A percentile compares a stretch with the other conserved stretches of the same genome.
Conservation (phyloP, 805 yeast genomes). For the Pichia exigua region DNA sequence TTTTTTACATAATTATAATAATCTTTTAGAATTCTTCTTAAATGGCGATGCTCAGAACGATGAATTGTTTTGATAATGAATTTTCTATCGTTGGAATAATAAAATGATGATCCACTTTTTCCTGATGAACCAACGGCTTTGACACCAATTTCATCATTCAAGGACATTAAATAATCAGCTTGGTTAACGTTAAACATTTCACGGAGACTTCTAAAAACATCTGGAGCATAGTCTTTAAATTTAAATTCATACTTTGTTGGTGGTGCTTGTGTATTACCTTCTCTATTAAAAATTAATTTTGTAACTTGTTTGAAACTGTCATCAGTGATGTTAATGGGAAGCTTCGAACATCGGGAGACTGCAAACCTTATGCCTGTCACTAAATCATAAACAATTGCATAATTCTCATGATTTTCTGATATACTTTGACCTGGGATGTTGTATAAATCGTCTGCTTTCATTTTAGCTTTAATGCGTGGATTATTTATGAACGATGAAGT, state of each 20-base stretch:
- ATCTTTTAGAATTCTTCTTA: slow-evolving; percentile 62
- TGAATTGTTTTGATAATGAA: slow-evolving; percentile 95
- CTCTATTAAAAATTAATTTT: slow-evolving; percentile 78
- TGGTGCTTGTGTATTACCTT: slow-evolving; percentile 85
- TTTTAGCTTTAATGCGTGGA: slow-evolving; percentile 17
- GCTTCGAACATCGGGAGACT: slow-evolving; percentile 84
- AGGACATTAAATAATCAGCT: slow-evolving; percentile 87
- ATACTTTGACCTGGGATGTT: slow-evolving; percentile 27
- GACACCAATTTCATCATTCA: slow-evolving; percentile 87
- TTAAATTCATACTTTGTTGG: slow-evolving; percentile 93
- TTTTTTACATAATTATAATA: slow-evolving; percentile 74
- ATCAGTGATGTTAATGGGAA: slow-evolving; percentile 63
- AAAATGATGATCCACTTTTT: slow-evolving; percentile 92
- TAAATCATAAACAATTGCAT: slow-evolving; percentile 93
- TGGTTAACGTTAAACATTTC: slow-evolving; percentile 81
- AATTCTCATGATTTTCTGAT: slow-evolving; percentile 84
- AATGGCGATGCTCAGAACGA: slow-evolving; percentile 82
- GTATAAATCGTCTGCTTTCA: slow-evolving; percentile 23
- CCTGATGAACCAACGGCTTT: slow-evolving; percentile 95
- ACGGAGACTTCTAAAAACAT: slow-evolving; percentile 83
- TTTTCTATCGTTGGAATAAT: slow-evolving; percentile 87
- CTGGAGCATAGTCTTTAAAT: slow-evolving; percentile 93
- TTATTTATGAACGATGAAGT: slow-evolving; percentile 19
- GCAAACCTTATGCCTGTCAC: slow-evolving; percentile 94
- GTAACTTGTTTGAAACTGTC: slow-evolving; percentile 65